Percentiles rank a stretch among this genome's conserved stretches.
phyloP scores from a whole-genome alignment of 169 alveolate genomes.

The Toxoplasma gondii region DNA sequence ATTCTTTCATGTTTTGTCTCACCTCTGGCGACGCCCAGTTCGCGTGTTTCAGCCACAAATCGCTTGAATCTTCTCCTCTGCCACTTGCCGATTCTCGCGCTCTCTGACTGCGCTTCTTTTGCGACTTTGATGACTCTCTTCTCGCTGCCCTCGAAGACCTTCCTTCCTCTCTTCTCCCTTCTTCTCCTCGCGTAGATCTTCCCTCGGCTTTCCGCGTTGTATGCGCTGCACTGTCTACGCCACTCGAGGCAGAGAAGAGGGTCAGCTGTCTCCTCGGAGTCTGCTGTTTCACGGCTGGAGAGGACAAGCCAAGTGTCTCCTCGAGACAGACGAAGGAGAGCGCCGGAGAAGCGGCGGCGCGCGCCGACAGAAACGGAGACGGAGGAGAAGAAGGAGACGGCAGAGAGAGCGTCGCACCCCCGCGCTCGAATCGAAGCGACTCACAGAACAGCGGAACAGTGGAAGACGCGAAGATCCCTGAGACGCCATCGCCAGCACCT shows the following conservation, averaged over 20 bases:
- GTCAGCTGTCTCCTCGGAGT: no score
- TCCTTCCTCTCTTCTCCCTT: no score
- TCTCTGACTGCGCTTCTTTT: no score
- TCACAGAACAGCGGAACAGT: not conserved
- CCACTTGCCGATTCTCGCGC: no score
- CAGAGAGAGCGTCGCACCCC: not conserved
- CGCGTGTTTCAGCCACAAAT: not conserved
- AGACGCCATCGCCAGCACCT: not conserved
- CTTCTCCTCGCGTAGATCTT: no score
- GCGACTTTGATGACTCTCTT: no score
- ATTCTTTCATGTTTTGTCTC: not conserved
- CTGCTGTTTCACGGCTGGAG: no score
- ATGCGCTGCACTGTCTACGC: no score
- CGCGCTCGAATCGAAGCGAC: not conserved
- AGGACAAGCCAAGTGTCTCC: not conserved
- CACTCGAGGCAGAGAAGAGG: no score
- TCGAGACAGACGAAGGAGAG: not conserved
- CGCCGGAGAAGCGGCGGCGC: not conserved
- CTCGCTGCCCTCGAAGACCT: no score
- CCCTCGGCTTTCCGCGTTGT: no score
- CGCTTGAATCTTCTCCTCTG: not conserved
- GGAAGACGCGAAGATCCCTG: not conserved
- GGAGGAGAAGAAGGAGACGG: not conserved
- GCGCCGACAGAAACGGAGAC: not conserved
- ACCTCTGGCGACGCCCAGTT: constrained; percentile 9